Conservation (phyloP, 23 red algal genomes). For the Pyropia yezoensis region DNA sequence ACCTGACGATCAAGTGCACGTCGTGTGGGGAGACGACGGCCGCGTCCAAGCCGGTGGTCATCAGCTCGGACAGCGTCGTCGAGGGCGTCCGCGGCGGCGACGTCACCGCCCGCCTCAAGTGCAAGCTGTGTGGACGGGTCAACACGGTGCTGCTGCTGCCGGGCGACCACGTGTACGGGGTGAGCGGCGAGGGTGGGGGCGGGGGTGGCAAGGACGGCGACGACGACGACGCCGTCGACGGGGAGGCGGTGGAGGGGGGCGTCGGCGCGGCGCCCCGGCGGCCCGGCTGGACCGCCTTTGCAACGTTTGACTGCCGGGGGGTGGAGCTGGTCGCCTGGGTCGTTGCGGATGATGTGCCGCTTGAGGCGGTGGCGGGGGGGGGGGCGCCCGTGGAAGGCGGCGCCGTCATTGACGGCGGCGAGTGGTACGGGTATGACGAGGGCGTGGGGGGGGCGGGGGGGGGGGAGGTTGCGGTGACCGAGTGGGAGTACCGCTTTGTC, state of each 20-base stretch:
- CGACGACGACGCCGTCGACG: background rate
- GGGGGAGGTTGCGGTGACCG: no score
- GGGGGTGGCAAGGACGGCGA: background rate
- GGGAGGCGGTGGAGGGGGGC: no score
- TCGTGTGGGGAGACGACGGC: constrained; percentile 35
- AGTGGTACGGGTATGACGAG: constrained; percentile 57
- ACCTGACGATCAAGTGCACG: constrained; percentile 22
- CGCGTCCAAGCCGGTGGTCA: constrained; percentile 30
- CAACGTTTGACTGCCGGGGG: constrained; percentile 37
- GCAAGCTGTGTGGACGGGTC: constrained; percentile 59
- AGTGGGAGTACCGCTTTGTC: no score
- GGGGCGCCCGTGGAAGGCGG: constrained; percentile 15
- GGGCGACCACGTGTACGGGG: constrained; percentile 8
- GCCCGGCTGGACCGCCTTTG: constrained; percentile 33
- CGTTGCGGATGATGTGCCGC: constrained; percentile 39
- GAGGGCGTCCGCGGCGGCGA: constrained; percentile 35
- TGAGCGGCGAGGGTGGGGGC: no score
- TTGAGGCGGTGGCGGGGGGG: constrained; percentile 11
- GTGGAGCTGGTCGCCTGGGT: constrained; percentile 17
- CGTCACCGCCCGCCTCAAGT: constrained; percentile 36
- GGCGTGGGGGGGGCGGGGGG: no score
- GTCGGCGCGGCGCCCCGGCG: no score
- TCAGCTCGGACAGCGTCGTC: constrained; percentile 15
- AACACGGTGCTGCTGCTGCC: constrained; percentile 32
- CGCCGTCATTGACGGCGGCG: constrained; percentile 27